Evolutionary conservation across 768 basidiomycete species (phyloP).

Genomic region (Podaxis sp.): DNA sequence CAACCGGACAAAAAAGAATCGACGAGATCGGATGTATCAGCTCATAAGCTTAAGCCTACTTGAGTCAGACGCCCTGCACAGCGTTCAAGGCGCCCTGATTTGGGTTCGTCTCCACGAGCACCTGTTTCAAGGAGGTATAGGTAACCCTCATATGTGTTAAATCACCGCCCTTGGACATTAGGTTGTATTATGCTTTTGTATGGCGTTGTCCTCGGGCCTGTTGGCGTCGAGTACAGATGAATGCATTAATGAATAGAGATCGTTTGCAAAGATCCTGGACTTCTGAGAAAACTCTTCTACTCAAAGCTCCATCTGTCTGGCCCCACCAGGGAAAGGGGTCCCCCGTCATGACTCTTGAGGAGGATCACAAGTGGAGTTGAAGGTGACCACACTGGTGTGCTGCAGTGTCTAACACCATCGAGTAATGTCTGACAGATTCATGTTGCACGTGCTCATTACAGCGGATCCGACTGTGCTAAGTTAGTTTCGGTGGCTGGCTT

Average conservation of each 20-base stretch:
- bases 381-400: background rate
- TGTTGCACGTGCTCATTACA: too few species aligned
- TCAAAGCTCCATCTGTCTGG: too few species aligned
- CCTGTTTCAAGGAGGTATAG: conserved; percentile 1
- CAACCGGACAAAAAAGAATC: background rate
- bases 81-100: background rate
- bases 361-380: background rate
- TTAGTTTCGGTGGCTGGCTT: background rate
- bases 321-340: too few species aligned
- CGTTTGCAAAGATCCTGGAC: too few species aligned
- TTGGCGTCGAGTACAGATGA: too few species aligned
- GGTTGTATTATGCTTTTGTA: background rate
- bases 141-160: background rate
- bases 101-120: conserved; percentile 3
- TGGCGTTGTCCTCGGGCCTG: background rate
- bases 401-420: background rate
- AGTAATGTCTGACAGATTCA: too few species aligned
- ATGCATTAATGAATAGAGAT: too few species aligned
- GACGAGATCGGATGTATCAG: conserved; percentile 3
- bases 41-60: background rate
- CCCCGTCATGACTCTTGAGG: too few species aligned
- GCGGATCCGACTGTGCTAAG: background rate
- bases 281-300: too few species aligned
- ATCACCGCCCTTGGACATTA: background rate
- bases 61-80: background rate